Conservation (phyloP, 345 rosid genomes). For the Moricandia arvensis region DNA sequence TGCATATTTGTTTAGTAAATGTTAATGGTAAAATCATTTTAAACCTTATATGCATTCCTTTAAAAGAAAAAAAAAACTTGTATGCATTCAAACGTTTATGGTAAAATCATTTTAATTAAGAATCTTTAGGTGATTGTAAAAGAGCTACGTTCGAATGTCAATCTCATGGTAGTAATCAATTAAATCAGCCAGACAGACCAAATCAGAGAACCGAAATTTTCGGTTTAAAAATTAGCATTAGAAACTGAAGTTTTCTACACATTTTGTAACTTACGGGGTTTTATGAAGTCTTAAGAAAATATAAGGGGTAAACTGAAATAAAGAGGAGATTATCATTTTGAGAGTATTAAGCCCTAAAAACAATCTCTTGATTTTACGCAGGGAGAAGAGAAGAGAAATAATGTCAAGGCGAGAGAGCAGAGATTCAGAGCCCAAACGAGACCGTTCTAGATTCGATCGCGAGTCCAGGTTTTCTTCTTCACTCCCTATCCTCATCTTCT, state of each 20-base stretch:
- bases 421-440: conserved; percentile 55
- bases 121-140: not conserved
- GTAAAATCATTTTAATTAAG: not conserved
- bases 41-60: too few species aligned
- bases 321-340: not conserved
- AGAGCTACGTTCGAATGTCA: not conserved
- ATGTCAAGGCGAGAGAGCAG: conserved; percentile 61
- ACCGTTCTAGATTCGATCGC: conserved; percentile 51
- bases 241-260: not conserved
- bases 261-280: not conserved
- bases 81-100: too few species aligned
- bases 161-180: not conserved
- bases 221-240: too few species aligned
- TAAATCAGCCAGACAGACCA: not conserved
- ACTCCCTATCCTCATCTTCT: not conserved
- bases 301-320: not conserved
- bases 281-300: not conserved
- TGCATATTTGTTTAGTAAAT: too few species aligned
- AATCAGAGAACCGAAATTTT: too few species aligned
- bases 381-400: conserved; percentile 12
- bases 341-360: conserved; percentile 22
- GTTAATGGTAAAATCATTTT: too few species aligned
- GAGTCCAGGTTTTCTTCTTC: conserved; percentile 53
- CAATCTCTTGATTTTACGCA: not conserved
- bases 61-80: too few species aligned